These are phyloP conservation scores for Quercus ilex DNA, from an alignment of 306 rosid species.

Conservation along the genomic window DNA sequence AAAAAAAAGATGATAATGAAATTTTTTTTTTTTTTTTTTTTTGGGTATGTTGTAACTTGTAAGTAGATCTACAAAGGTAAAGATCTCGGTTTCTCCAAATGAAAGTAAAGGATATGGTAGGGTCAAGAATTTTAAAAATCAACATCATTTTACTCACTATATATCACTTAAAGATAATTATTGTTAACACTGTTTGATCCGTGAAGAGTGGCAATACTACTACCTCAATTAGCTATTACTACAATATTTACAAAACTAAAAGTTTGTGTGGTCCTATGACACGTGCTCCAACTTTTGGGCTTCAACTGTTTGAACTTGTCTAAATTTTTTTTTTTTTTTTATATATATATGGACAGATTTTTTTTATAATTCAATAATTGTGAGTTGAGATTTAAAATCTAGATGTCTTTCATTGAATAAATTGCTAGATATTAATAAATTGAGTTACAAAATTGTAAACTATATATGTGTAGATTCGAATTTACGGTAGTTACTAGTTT, in stretches of 20 bases:
- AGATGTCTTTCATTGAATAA: too few species aligned
- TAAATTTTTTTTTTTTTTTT: too few species aligned
- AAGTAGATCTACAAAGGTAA: neutral
- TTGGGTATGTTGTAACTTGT: neutral
- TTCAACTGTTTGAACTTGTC: neutral
- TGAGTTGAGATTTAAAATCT: too few species aligned
- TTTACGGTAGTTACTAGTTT: too few species aligned
- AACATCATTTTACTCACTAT: conserved; percentile 9
- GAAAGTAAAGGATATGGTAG: conserved; percentile 20
- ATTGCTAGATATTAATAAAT: too few species aligned
- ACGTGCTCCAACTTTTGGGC: conserved; percentile 30
- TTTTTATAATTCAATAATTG: too few species aligned
- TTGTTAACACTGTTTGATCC: conserved; percentile 28
- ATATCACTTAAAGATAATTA: neutral
- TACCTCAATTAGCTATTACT: conserved; percentile 7
- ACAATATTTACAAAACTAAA: conserved; percentile 25
- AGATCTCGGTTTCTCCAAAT: neutral
- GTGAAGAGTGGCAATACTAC: conserved; percentile 29
- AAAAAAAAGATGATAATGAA: neutral
- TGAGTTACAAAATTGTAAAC: too few species aligned
- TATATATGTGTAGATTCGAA: too few species aligned
- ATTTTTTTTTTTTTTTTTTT: neutral
- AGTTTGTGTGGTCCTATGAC: conserved; percentile 25
- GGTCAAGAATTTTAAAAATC: conserved; percentile 16
- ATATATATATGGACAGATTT: too few species aligned